Percentiles rank a stretch among this genome's conserved stretches.
Conservation (phyloP, 169 alveolate species). For the Cryptosporidium meleagridis region DNA sequence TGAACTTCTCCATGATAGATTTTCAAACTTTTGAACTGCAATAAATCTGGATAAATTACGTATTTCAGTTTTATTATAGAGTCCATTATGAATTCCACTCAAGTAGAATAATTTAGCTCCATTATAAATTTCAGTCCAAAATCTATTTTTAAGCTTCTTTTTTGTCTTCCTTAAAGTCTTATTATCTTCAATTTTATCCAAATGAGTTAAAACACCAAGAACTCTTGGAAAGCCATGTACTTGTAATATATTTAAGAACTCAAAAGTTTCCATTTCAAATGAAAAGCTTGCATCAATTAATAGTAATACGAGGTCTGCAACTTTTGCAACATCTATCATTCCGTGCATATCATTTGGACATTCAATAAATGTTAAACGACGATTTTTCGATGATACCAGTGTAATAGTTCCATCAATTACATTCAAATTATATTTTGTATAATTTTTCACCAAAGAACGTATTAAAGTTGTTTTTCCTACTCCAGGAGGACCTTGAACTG, state of each 20-base stretch:
- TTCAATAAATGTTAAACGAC: slow-evolving; percentile 95
- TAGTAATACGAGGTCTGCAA: slow-evolving; percentile 96
- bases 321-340: slow-evolving; percentile 97
- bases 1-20: slow-evolving; percentile 93
- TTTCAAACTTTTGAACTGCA: slow-evolving; percentile 91
- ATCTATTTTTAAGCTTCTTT: slow-evolving; percentile 94
- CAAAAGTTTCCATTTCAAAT: slow-evolving; percentile 99
- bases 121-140: slow-evolving; percentile 97
- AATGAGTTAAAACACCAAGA: slow-evolving; percentile 96
- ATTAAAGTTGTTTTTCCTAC: slow-evolving; percentile 97
- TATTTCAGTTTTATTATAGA: slow-evolving; percentile 93
- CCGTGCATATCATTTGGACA: slow-evolving; percentile 94
- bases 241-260: slow-evolving; percentile 94
- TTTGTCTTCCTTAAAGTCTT: slow-evolving; percentile 92
- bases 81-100: slow-evolving; percentile 93
- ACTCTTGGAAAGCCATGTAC: slow-evolving; percentile 93
- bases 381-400: slow-evolving; percentile 92
- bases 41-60: slow-evolving; percentile 95
- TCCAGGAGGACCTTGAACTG: slow-evolving; percentile 94
- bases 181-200: slow-evolving; percentile 94
- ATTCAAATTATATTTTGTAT: slow-evolving; percentile 88
- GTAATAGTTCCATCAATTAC: slow-evolving; percentile 93
- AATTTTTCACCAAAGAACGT: slow-evolving; percentile 95
- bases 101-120: slow-evolving; percentile 98
- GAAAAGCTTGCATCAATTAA: slow-evolving; percentile 96